These are phyloP conservation scores for Gleditsia sinensis DNA, from an alignment of 306 rosid species.

Conservation along the genomic window DNA sequence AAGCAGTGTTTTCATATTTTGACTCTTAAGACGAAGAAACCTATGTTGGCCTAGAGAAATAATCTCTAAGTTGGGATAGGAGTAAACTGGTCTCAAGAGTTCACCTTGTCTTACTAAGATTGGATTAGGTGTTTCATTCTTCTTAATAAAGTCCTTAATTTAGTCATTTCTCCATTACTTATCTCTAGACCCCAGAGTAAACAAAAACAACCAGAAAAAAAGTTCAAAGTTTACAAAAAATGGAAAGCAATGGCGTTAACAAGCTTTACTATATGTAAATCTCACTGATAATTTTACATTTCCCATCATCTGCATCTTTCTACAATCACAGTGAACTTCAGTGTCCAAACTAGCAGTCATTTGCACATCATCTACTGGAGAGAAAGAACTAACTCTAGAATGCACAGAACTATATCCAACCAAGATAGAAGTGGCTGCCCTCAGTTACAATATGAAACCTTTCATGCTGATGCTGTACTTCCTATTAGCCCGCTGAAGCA, in stretches of 20 bases:
- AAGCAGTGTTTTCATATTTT: too few species aligned
- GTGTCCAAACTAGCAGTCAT: background rate
- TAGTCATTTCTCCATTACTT: too few species aligned
- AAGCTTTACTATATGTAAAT: background rate
- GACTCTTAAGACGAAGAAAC: too few species aligned
- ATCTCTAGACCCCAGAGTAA: too few species aligned
- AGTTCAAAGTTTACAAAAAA: background rate
- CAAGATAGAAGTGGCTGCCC: background rate
- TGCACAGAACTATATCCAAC: conserved; percentile 34
- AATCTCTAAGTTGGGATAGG: too few species aligned
- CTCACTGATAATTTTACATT: background rate
- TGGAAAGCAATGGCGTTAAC: background rate
- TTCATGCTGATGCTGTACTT: conserved; percentile 19
- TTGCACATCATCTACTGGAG: conserved; percentile 22
- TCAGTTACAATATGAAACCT: conserved; percentile 26
- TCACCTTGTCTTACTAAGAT: too few species aligned
- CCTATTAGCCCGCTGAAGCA: background rate
- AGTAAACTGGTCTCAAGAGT: too few species aligned
- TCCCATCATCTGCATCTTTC: background rate
- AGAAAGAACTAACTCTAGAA: conserved; percentile 12
- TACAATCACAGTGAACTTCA: background rate
- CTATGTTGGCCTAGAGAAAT: too few species aligned
- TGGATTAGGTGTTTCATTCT: too few species aligned
- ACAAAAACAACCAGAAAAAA: too few species aligned
- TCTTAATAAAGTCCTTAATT: too few species aligned